Evolutionary conservation across 306 rosid species (phyloP).

Genomic region (Hippophae rhamnoides): DNA sequence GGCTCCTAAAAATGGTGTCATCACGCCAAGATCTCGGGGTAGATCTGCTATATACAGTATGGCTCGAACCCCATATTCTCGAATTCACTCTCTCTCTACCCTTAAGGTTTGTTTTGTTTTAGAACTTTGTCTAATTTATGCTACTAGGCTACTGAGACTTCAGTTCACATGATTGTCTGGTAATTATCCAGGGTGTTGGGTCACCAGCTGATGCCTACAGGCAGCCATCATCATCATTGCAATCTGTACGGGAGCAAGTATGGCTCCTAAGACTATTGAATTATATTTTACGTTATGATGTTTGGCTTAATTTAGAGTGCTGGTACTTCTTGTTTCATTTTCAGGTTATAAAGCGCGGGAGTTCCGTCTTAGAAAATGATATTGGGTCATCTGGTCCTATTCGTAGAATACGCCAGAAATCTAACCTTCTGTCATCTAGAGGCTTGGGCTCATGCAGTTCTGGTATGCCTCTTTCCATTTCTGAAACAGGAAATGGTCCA

Average conservation of each 20-base stretch:
- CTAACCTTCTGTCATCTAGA: conserved; percentile 56
- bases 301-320: conserved; percentile 8
- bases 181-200: conserved; percentile 37
- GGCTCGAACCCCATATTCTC: conserved; percentile 81
- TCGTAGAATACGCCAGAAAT: conserved; percentile 67
- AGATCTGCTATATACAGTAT: conserved; percentile 80
- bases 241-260: conserved; percentile 51
- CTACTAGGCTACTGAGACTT: conserved; percentile 1
- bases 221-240: conserved; percentile 51
- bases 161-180: conserved; percentile 13
- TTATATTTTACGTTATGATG: conserved; percentile 13
- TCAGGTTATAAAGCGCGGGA: conserved; percentile 60
- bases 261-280: conserved; percentile 8
- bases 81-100: conserved; percentile 37
- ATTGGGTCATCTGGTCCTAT: conserved; percentile 75
- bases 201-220: conserved; percentile 30
- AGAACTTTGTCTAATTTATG: not conserved
- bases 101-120: conserved; percentile 44
- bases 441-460: conserved; percentile 42
- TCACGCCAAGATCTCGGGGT: conserved; percentile 69
- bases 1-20: conserved; percentile 55
- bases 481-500: conserved; percentile 26
- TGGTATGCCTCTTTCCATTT: conserved; percentile 33
- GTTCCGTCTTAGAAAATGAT: conserved; percentile 61
- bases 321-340: conserved; percentile 7